These are phyloP conservation scores for Pigoraptor vietnamica DNA, from an alignment of 78 protist species.

Conservation along the genomic window DNA sequence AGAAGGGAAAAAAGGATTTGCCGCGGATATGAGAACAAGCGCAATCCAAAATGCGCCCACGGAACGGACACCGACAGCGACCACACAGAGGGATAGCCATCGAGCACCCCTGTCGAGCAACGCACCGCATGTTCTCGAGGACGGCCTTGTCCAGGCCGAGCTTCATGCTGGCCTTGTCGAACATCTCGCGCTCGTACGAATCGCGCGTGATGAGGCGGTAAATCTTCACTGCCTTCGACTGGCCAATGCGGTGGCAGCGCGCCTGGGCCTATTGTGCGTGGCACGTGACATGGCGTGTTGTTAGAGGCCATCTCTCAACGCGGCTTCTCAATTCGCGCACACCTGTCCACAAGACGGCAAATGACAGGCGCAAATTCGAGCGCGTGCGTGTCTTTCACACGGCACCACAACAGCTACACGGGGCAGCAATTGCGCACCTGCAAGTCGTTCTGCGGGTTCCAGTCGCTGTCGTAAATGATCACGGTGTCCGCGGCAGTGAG, in stretches of 20 bases:
- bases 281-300: neutral
- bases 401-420: neutral
- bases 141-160: conserved; percentile 79
- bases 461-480: conserved; percentile 94
- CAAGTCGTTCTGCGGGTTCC: conserved; percentile 97
- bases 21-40: neutral
- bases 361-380: neutral
- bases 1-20: neutral
- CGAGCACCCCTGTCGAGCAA: neutral
- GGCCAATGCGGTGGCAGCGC: conserved; percentile 77
- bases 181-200: conserved; percentile 77
- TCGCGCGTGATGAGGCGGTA: conserved; percentile 82
- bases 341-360: neutral
- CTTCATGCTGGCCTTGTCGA: conserved; percentile 73
- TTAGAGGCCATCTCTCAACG: neutral
- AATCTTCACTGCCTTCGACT: conserved; percentile 72
- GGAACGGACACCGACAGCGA: neutral
- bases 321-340: neutral
- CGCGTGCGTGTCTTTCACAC: neutral
- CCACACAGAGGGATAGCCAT: neutral
- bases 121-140: conserved; percentile 27
- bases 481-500: conserved; percentile 94
- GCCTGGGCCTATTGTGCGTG: neutral
- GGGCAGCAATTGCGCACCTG: conserved; percentile 91
- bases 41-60: neutral